Conservation (phyloP, 2,329 filamentous ascomycete genomes). For the Beauveria asiatica region DNA sequence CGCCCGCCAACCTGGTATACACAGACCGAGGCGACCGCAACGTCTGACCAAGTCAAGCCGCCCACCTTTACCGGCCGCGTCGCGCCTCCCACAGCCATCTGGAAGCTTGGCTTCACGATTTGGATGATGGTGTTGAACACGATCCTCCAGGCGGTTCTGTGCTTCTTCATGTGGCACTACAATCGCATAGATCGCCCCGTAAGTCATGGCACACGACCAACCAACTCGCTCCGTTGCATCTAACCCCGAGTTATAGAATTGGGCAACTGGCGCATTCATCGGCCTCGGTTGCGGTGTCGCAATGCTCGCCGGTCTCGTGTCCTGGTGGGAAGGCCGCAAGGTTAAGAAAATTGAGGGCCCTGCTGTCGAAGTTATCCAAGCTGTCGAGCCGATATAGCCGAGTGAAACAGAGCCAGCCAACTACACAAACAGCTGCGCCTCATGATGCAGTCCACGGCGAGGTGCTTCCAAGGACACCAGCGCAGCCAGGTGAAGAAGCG, state of each 20-base stretch:
- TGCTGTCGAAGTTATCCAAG: conserved; percentile 14
- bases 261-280: conserved; percentile 20
- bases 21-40: neutral
- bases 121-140: conserved; percentile 21
- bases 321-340: conserved; percentile 20
- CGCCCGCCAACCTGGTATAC: conserved; percentile 18
- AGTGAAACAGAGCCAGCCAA: neutral
- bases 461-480: no score
- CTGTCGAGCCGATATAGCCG: neutral
- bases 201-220: conserved; percentile 7
- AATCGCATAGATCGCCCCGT: conserved; percentile 19
- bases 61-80: conserved; percentile 15
- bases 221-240: neutral
- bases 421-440: neutral
- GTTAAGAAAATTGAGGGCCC: conserved; percentile 20
- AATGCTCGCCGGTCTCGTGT: conserved; percentile 19
- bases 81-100: conserved; percentile 17
- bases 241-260: neutral
- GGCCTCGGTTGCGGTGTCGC: conserved; percentile 18
- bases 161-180: conserved; percentile 20
- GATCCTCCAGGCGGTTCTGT: conserved; percentile 17
- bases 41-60: conserved; percentile 9
- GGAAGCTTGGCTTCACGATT: conserved; percentile 19
- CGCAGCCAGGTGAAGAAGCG: no score
- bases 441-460: no score